Percentiles rank a stretch among this genome's conserved stretches.
phyloP scores from a whole-genome alignment of 345 rosid species.

The Fremontodendron californicum region DNA sequence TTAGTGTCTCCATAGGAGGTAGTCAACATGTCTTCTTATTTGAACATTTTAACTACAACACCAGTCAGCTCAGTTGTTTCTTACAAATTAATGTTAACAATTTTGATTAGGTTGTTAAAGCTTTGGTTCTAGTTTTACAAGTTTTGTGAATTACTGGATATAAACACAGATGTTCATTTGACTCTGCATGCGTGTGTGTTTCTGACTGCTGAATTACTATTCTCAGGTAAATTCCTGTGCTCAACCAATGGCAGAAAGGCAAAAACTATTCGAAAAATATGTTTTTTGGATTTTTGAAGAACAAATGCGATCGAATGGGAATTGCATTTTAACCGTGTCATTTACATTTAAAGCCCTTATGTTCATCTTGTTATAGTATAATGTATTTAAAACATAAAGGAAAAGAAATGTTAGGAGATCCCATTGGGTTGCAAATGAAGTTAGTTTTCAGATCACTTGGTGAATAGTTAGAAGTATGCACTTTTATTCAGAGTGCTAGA shows the following conservation, averaged over 20 bases:
- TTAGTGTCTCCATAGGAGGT: conserved; percentile 88
- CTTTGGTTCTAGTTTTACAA: not conserved
- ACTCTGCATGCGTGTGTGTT: not conserved
- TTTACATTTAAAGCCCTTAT: not conserved
- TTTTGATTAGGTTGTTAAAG: not conserved
- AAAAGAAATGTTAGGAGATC: not conserved
- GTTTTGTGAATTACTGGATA: not conserved
- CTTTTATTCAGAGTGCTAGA: not conserved
- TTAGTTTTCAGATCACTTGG: not conserved
- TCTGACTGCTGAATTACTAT: not conserved
- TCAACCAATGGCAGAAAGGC: not conserved
- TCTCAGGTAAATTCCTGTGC: not conserved
- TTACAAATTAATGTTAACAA: not conserved
- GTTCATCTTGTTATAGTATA: not conserved
- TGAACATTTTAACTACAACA: conserved; percentile 1
- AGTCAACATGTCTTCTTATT: conserved; percentile 21
- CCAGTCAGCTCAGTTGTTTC: not conserved
- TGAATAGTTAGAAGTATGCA: not conserved
- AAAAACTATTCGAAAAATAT: not conserved
- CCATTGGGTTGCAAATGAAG: not conserved
- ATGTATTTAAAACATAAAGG: not conserved
- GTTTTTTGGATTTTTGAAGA: not conserved
- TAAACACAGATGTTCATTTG: not conserved
- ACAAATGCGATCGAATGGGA: not conserved
- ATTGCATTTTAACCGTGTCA: not conserved